phyloP scores from a whole-genome alignment of 352 stramenopile genomes.

The Phytophthora pinifolia region DNA sequence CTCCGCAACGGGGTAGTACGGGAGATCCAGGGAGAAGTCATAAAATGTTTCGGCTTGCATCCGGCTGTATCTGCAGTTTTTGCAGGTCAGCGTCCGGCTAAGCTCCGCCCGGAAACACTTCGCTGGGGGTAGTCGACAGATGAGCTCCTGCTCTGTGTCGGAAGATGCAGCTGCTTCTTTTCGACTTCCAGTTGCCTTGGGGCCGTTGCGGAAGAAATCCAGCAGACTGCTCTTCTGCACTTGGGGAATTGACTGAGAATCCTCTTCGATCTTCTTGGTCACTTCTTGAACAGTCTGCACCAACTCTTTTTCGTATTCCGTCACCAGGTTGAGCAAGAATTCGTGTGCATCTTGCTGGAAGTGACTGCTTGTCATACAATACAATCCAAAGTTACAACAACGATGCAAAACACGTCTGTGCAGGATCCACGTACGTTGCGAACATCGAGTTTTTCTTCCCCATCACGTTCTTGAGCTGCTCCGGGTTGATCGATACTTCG shows the following conservation, averaged over 20 bases:
- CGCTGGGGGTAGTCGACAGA: constrained; percentile 59
- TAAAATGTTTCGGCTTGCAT: constrained; percentile 84
- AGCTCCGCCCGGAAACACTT: constrained; percentile 82
- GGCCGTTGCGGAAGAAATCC: constrained; percentile 59
- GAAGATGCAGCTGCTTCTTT: constrained; percentile 18
- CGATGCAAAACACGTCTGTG: neutral
- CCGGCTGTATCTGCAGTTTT: constrained; percentile 73
- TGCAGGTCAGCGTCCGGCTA: constrained; percentile 75
- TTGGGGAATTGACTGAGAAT: constrained; percentile 26
- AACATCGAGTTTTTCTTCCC: constrained; percentile 79
- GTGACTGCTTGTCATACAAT: constrained; percentile 40
- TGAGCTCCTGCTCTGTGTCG: constrained; percentile 39
- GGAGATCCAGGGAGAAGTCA: constrained; percentile 85
- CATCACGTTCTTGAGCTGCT: constrained; percentile 79
- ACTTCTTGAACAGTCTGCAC: constrained; percentile 43
- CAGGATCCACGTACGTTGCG: constrained; percentile 60
- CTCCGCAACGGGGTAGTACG: constrained; percentile 33
- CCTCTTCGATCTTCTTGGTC: constrained; percentile 35
- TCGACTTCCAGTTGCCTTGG: constrained; percentile 11
- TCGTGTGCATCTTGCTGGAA: constrained; percentile 88
- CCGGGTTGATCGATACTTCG: constrained; percentile 72
- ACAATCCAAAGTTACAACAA: constrained; percentile 8
- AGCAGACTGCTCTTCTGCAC: constrained; percentile 45
- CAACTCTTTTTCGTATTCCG: constrained; percentile 85
- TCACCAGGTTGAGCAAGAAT: constrained; percentile 83